Percentiles rank a stretch among this genome's conserved stretches.
Evolutionary conservation across 1,284 basidiomycete genomes (phyloP).

Genomic region (Apiotrichum mycotoxinovorans): DNA sequence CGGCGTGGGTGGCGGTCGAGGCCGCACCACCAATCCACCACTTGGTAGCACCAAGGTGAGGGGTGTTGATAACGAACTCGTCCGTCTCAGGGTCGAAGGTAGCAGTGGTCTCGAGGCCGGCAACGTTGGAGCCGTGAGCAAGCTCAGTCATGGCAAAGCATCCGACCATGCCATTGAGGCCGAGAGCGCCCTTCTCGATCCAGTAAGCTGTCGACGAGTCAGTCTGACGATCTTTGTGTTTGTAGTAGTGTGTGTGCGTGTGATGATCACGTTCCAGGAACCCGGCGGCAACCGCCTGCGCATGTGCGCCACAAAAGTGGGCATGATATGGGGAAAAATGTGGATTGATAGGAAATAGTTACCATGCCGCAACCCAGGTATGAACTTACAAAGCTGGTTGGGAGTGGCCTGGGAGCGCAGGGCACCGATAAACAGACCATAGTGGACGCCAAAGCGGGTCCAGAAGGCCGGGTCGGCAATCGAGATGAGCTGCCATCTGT

Average conservation of each 20-base stretch:
- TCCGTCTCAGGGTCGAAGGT: conserved; percentile 56
- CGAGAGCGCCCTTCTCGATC: conserved; percentile 56
- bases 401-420: conserved; percentile 49
- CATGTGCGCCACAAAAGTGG: neutral
- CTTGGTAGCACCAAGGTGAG: conserved; percentile 55
- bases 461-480: conserved; percentile 57
- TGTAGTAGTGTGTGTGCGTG: conserved; percentile 40
- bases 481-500: conserved; percentile 34
- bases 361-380: conserved; percentile 20
- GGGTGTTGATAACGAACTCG: conserved; percentile 59
- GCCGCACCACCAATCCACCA: conserved; percentile 61
- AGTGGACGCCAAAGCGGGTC: conserved; percentile 57
- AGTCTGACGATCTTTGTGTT: neutral
- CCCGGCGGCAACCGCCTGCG: conserved; percentile 8
- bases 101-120: conserved; percentile 58
- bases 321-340: conserved; percentile 3
- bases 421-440: conserved; percentile 56
- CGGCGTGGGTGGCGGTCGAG: conserved; percentile 57
- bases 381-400: conserved; percentile 45
- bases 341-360: neutral
- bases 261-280: conserved; percentile 11
- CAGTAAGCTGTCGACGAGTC: conserved; percentile 51
- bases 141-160: conserved; percentile 58
- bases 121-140: conserved; percentile 57
- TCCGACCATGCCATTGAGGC: conserved; percentile 56